Evolutionary conservation across 768 basidiomycete species (phyloP), one percentile per base, ranked within the genome.

Genomic region (Porphyrellus cyaneotinctus): DNA sequence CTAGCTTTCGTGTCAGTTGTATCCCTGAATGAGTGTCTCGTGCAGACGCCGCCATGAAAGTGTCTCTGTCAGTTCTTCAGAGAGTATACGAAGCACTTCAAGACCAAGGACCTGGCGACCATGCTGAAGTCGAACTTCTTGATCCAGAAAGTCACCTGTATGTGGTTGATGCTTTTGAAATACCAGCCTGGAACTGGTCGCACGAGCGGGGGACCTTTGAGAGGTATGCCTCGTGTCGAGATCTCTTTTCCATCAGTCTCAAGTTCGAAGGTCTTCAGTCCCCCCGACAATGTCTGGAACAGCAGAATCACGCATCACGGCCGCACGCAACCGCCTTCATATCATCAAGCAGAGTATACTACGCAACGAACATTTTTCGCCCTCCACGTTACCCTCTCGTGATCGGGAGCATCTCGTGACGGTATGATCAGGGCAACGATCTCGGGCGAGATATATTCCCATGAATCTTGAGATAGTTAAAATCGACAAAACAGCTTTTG

Each of bases 281-380:
- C 74, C 81, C 32, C 75, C 83, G 17, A 85, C 86, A 2, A 75
- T 91, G n/a, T 85, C 90, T 11, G 92, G 92, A 0, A 80, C 91
- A 23, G 82, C 95, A 22, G 85, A 92, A 28, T 88, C 90, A 9
- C 81, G 92, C 56, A 82, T 93, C 32, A 72, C 77, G 26, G 87
- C 91, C 41, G 75, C 91, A 24, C 81, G 95, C 31, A 90, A 98
- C 67, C 75, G 95, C 45, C 77, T 95, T 57, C 83, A 91, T 65
- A 84, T 98, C 46, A 92, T 98, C 61, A 89, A 86, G 66, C 95
- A 98, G 72, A 88, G 91, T 62, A 83, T 98, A 26, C 74, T 97
- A 35, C 78, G 97, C 36, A 98, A 97, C 64, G 97, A 99, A 66
- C 94, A 98, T 68, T 99, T 99, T 71, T 92, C 92, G 2, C 95